phyloP scores from a whole-genome alignment of 1,284 basidiomycete species.

The Cutaneotrichosporon sp. region DNA sequence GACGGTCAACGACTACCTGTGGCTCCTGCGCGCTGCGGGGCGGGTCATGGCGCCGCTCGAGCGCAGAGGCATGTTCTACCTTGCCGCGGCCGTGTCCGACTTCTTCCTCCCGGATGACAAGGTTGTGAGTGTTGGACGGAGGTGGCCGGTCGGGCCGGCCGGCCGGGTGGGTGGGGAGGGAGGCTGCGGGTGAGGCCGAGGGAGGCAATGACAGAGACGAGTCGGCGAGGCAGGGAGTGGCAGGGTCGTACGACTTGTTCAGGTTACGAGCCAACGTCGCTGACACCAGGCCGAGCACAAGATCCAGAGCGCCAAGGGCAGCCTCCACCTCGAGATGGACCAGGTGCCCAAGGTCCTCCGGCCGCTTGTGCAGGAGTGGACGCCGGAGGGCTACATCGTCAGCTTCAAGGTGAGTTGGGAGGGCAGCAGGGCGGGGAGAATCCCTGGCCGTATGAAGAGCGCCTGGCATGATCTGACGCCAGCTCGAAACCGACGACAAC shows the following conservation, averaged over 20 bases:
- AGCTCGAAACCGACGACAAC: conserved; percentile 88
- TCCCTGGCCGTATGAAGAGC: too few species aligned
- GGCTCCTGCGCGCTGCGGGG: conserved; percentile 80
- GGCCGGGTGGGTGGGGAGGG: too few species aligned
- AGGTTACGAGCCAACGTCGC: too few species aligned
- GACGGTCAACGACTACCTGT: conserved; percentile 95
- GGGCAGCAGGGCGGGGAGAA: too few species aligned
- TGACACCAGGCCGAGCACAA: conserved; percentile 84
- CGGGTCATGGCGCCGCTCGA: conserved; percentile 62
- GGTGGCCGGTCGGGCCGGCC: too few species aligned
- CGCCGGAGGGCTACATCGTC: conserved; percentile 84
- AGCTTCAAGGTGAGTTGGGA: conserved; percentile 89
- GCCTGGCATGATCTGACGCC: too few species aligned
- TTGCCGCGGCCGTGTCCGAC: conserved; percentile 96
- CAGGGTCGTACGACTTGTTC: too few species aligned
- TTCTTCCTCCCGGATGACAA: conserved; percentile 92
- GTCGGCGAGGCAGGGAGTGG: too few species aligned
- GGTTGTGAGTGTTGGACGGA: conserved; percentile 80
- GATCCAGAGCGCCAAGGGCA: conserved; percentile 94
- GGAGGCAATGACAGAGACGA: too few species aligned
- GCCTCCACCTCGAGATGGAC: conserved; percentile 94
- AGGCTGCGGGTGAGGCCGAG: background rate
- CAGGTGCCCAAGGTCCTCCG: conserved; percentile 96
- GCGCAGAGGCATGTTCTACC: conserved; percentile 83
- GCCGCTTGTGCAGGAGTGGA: conserved; percentile 92